phyloP scores from a whole-genome alignment of 1,139 yeast genomes.

The Suhomyces atakaporum region DNA sequence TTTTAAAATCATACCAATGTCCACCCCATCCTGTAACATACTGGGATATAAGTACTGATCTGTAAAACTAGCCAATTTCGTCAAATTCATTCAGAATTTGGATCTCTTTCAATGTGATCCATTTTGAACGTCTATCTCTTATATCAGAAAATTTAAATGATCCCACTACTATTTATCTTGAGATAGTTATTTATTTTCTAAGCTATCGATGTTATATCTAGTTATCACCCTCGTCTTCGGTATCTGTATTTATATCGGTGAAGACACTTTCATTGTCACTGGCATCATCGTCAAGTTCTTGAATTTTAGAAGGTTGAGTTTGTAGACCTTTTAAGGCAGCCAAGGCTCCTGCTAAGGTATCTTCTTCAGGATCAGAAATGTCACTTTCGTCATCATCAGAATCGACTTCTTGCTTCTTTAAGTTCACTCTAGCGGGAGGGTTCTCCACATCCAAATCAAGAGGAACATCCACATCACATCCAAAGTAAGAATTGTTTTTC shows the following conservation, averaged over 20 bases:
- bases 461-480: conserved; percentile 70
- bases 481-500: conserved; percentile 69
- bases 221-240: conserved; percentile 53
- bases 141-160: too few relatives aligned
- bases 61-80: too few relatives aligned
- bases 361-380: conserved; percentile 67
- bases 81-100: too few relatives aligned
- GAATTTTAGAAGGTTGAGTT: conserved; percentile 32
- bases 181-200: too few relatives aligned
- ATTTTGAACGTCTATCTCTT: too few relatives aligned
- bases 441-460: conserved; percentile 59
- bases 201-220: too few relatives aligned
- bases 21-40: too few relatives aligned
- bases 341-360: conserved; percentile 64
- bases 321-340: conserved; percentile 60
- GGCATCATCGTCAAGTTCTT: conserved; percentile 35
- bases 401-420: conserved; percentile 28
- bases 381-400: conserved; percentile 50
- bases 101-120: too few relatives aligned
- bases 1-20: too few relatives aligned
- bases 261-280: conserved; percentile 43
- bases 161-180: too few relatives aligned
- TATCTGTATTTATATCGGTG: conserved; percentile 53
- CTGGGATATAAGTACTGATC: too few relatives aligned
- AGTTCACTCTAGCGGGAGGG: conserved; percentile 35